A percentile compares a stretch with the other conserved stretches of the same genome.
These are phyloP conservation scores for Candida sp. DNA, from an alignment of 1,139 yeast genomes.

Conservation along the genomic window DNA sequence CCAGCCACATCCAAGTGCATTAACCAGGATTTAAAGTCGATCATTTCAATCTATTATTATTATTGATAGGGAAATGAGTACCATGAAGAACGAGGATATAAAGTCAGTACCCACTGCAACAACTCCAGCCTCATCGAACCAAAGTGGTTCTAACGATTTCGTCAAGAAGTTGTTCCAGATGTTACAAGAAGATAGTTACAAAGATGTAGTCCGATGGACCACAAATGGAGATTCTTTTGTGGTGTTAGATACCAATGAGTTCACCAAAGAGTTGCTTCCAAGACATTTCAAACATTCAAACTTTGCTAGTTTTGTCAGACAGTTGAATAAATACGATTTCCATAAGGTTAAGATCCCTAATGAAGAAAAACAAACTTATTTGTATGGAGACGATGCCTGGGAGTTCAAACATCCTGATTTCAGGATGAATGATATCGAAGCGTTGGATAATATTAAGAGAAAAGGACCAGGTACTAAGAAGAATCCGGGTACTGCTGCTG, in stretches of 20 bases:
- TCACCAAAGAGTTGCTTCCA: constrained; percentile 82
- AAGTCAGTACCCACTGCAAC: constrained; percentile 4
- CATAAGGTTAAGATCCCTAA: constrained; percentile 76
- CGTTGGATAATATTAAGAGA: constrained; percentile 75
- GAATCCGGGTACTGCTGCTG: constrained; percentile 5
- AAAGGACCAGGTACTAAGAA: constrained; percentile 67
- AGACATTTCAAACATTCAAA: constrained; percentile 91
- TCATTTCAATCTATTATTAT: not conserved
- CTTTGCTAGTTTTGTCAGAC: constrained; percentile 93
- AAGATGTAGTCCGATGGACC: constrained; percentile 81
- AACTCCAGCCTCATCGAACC: constrained; percentile 19
- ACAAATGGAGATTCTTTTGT: constrained; percentile 80
- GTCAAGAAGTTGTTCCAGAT: constrained; percentile 76
- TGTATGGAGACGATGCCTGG: constrained; percentile 86
- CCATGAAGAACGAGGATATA: constrained; percentile 7
- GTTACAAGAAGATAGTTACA: constrained; percentile 77
- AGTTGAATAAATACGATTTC: constrained; percentile 93
- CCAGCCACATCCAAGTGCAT: not conserved
- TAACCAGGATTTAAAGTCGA: not conserved
- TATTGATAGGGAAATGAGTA: not conserved
- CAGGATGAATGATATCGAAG: constrained; percentile 63
- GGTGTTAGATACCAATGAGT: constrained; percentile 84
- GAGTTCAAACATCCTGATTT: constrained; percentile 93
- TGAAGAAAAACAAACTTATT: constrained; percentile 49
- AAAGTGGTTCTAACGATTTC: constrained; percentile 63